phyloP scores from a whole-genome alignment of 345 rosid species.

The Capsella bursapastoris region DNA sequence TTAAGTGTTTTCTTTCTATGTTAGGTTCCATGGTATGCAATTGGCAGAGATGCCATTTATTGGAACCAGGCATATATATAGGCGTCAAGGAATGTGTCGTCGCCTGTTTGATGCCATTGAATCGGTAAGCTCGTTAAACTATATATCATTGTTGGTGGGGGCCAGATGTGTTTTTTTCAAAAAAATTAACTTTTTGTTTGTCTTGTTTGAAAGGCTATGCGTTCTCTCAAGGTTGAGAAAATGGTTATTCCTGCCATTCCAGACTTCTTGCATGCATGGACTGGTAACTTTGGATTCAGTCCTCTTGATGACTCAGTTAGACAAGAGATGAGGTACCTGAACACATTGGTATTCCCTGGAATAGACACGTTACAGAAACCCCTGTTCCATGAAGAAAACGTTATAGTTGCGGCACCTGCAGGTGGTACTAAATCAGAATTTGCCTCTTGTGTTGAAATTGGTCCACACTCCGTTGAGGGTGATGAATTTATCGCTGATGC shows the following conservation, averaged over 20 bases:
- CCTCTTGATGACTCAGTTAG: constrained; percentile 37
- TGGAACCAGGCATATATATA: constrained; percentile 48
- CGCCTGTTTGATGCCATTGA: constrained; percentile 47
- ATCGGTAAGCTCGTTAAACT: constrained; percentile 31
- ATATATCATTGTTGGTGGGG: constrained; percentile 4
- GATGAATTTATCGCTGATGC: constrained; percentile 22
- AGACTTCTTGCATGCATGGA: constrained; percentile 47
- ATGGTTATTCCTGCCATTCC: constrained; percentile 49
- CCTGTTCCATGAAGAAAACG: constrained; percentile 31
- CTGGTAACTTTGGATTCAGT: constrained; percentile 43
- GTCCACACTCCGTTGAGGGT: constrained; percentile 13
- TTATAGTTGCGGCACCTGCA: constrained; percentile 9
- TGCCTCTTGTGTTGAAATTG: constrained; percentile 20
- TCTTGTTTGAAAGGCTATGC: constrained; percentile 37
- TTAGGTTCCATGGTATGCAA: constrained; percentile 48
- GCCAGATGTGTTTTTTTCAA: constrained; percentile 14
- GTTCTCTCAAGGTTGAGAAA: constrained; percentile 46
- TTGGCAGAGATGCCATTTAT: constrained; percentile 51
- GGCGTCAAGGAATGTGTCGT: constrained; percentile 49
- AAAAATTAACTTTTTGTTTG: constrained; percentile 10
- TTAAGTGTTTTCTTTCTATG: constrained; percentile 22
- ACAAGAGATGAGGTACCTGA: constrained; percentile 45
- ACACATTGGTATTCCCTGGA: constrained; percentile 45
- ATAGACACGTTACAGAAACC: constrained; percentile 45
- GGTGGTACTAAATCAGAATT: constrained; percentile 35